These are phyloP conservation scores for Fusarium sp. DNA, from an alignment of 2,329 filamentous ascomycete genomes.

Conservation along the genomic window DNA sequence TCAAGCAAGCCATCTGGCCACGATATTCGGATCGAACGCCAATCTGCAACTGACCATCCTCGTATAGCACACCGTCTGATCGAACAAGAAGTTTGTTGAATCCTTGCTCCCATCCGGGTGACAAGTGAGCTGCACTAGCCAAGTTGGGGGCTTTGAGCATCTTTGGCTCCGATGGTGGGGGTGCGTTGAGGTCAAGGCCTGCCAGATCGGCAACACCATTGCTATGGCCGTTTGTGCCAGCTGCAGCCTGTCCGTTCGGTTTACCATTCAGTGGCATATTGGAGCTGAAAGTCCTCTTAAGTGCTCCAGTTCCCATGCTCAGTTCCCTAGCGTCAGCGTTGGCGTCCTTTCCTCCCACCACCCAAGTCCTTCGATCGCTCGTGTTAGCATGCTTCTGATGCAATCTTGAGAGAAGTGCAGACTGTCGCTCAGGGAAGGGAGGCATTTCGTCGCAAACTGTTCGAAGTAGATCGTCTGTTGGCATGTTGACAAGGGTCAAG, in stretches of 20 bases:
- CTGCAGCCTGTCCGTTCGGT: slow-evolving; percentile 54
- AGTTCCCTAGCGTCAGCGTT: slow-evolving; percentile 85
- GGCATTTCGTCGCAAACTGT: slow-evolving; percentile 99
- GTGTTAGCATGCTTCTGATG: slow-evolving; percentile 95
- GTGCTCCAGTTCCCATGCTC: slow-evolving; percentile 80
- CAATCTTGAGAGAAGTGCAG: slow-evolving; percentile 87
- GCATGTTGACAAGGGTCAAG: slow-evolving; percentile 83
- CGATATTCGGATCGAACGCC: slow-evolving; percentile 94
- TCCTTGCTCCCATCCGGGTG: slow-evolving; percentile 92
- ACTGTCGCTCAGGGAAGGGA: slow-evolving; percentile 93
- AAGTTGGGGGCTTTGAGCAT: slow-evolving; percentile 79
- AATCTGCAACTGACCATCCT: slow-evolving; percentile 93
- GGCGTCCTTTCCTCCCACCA: slow-evolving; percentile 95
- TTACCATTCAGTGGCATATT: slow-evolving; percentile 63
- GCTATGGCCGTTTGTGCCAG: slow-evolving; percentile 62
- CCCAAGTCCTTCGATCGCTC: slow-evolving; percentile 96
- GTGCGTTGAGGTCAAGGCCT: slow-evolving; percentile 80
- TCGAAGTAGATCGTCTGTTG: slow-evolving; percentile 89
- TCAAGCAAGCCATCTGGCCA: slow-evolving; percentile 93
- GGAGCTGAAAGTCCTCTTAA: slow-evolving; percentile 86
- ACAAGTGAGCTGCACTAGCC: slow-evolving; percentile 90
- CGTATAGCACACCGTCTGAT: slow-evolving; percentile 89
- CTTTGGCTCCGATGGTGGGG: slow-evolving; percentile 67
- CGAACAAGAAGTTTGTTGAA: slow-evolving; percentile 85
- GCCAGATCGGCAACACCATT: slow-evolving; percentile 74